Evolutionary conservation across 805 yeast genomes (phyloP), one percentile per base, ranked within the genome.

Genomic region (Lachancea cidri): DNA sequence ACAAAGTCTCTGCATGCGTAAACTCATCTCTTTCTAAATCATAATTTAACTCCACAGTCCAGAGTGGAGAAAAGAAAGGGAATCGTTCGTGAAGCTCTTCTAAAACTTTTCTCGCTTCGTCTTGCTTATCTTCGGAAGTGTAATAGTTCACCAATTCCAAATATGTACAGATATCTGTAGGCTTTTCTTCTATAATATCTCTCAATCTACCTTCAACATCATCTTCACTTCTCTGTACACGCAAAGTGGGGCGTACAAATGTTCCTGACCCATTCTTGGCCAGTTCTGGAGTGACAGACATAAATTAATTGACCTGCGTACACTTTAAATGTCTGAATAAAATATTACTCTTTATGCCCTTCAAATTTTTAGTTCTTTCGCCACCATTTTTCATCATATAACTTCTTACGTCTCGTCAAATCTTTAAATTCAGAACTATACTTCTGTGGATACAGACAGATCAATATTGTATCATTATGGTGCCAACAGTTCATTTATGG

Each of bases 41-140:
- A 50, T 74, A 76, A 39, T 77, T 75, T 43, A 85, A 76, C 60
- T 86, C 88, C 31, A 67, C 71, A 25, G 79, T 70, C 96, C 96
- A 91, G n/a, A 79, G 73, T 14, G 72, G 69, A 1, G 83, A 83
- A 50, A 81, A 79, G 41, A 72, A 74, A 19, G 86, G 86, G 67
- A 86, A 89, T 6, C 74, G 67, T 15, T 60, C 60, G 34, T 89
- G 71, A 51, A 83, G 79, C 16, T 73, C 64, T 40, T 81, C 82
- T 58, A 74, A 87, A 0, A 72, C 69, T 5, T 68, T 65, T 29
- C 83, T 64, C 2, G 83, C 78, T 39, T 75, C 77, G 19, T 77
- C 86, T 37, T 71, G 73, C 44, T 77, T 74, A 42, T 79, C 86
- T 47, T 77, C 73, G 15, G 66, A 58, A 41, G 72, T 77, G 11